phyloP scores from a whole-genome alignment of 2,329 filamentous ascomycete genomes.

The Pseudocercospora eumusae region DNA sequence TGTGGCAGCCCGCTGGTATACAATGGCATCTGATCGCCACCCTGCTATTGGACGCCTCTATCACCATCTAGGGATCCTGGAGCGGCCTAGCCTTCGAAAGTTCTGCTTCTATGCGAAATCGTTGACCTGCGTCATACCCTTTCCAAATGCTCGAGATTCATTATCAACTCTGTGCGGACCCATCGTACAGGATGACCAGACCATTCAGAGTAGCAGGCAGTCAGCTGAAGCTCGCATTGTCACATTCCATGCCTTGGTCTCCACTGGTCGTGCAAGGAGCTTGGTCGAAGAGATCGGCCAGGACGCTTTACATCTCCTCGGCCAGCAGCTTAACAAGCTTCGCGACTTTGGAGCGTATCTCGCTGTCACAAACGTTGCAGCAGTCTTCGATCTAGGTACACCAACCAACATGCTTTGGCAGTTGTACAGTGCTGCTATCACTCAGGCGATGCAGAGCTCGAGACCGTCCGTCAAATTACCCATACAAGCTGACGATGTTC shows the following conservation, averaged over 20 bases:
- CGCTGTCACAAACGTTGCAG: slow-evolving; percentile 58
- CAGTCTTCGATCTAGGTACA: slow-evolving; percentile 56
- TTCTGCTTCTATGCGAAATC: slow-evolving; percentile 72
- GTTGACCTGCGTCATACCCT: slow-evolving; percentile 67
- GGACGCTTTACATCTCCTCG: slow-evolving; percentile 58
- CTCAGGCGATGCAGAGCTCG: slow-evolving; percentile 18
- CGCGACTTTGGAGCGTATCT: slow-evolving; percentile 55
- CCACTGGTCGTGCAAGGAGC: slow-evolving; percentile 54
- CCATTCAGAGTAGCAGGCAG: slow-evolving; percentile 39
- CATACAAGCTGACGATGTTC: slow-evolving; percentile 28
- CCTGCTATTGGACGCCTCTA: slow-evolving; percentile 78
- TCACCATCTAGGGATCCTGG: slow-evolving; percentile 81
- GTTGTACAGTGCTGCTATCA: slow-evolving; percentile 29
- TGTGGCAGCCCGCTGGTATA: slow-evolving; percentile 82
- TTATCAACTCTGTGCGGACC: slow-evolving; percentile 68
- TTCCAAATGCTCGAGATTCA: slow-evolving; percentile 67
- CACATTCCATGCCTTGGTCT: slow-evolving; percentile 64
- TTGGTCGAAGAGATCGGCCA: slow-evolving; percentile 50
- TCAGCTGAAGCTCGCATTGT: slow-evolving; percentile 63
- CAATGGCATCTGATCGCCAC: slow-evolving; percentile 73
- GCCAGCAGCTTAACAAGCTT: slow-evolving; percentile 55
- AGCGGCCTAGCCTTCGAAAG: slow-evolving; percentile 70
- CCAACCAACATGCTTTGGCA: slow-evolving; percentile 53
- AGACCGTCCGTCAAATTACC: slow-evolving; percentile 37
- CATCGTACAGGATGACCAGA: slow-evolving; percentile 43